Base-by-base conservation (phyloP, 345 rosid species). In the Sisymbrium irio region DNA sequence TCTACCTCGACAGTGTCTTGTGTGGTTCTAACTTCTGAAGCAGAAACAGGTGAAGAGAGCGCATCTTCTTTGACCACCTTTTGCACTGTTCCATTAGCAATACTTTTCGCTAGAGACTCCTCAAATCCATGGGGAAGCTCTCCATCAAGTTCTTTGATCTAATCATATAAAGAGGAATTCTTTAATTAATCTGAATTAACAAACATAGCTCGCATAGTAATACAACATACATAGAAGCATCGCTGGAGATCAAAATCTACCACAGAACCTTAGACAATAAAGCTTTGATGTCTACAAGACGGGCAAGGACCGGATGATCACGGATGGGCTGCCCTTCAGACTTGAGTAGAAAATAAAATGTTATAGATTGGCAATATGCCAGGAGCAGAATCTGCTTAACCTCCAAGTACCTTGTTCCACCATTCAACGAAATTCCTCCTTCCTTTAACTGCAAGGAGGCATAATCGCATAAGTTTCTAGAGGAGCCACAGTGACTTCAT, bases 281-380 rank as follows among this genome's bases (percentile, higher is more conserved):
- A 62, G 81, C 72, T 73, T 87, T 90, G 78, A 89, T 81, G 80
- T 88, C 96, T 42, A 95, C 92, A 62, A 95, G 91, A 64, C 89
- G 99, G 69, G 88, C 83, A 62, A 95, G 87, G 68, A 91, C 89
- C 8, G 97, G 99, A 81, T 95, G 99, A 69, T 92, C 96, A 78
- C 88, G 87, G 67, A 92, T 87, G 37, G 93, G 85, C 54, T 82
- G 90, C 69, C 97, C 99, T 77, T 92, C 97, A 22, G 97, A 88
- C 80, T 92, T 95, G 75, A 92, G 92, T 72, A 94, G 96, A 68
- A 91, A 91, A 84, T 92, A 92, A 77, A 89, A 89, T 14, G 96
- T 85, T 73, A 95, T 95, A 51, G 92, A 84, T 79, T 95, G 97
- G 64, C 97, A 89, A 74, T 91, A 95, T 13, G 92, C 67, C 75